Evolutionary conservation across 2,329 filamentous ascomycete genomes (phyloP).

Genomic region (Stenocarpella maydis): DNA sequence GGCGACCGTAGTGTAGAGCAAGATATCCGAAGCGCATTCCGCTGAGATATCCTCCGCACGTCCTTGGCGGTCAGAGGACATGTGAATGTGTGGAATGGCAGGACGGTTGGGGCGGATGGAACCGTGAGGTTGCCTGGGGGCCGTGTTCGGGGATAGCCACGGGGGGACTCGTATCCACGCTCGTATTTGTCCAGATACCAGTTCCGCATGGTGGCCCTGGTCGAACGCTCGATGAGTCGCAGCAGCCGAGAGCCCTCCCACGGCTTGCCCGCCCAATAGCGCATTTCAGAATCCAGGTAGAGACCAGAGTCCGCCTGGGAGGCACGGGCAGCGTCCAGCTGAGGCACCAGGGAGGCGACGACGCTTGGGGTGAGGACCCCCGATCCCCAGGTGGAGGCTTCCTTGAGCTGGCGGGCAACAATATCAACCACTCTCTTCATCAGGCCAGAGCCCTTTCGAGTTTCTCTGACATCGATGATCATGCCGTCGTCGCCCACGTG

Average conservation of each 20-base stretch:
- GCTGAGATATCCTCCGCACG: conserved; percentile 91
- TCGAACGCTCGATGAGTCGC: conserved; percentile 83
- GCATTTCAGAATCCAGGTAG: conserved; percentile 52
- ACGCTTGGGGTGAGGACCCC: conserved; percentile 69
- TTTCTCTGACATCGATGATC: conserved; percentile 75
- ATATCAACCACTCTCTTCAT: conserved; percentile 91
- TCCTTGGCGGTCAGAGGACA: conserved; percentile 91
- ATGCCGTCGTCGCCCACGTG: conserved; percentile 88
- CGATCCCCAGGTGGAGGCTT: conserved; percentile 86
- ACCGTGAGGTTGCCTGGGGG: conserved; percentile 77
- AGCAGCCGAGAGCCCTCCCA: conserved; percentile 92
- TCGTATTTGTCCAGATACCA: conserved; percentile 89
- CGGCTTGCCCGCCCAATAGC: conserved; percentile 73
- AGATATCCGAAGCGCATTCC: conserved; percentile 92
- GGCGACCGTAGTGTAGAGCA: conserved; percentile 85
- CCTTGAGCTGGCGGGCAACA: conserved; percentile 84
- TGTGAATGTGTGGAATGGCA: conserved; percentile 98
- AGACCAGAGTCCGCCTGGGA: conserved; percentile 45
- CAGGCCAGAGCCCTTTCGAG: conserved; percentile 75
- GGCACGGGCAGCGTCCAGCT: conserved; percentile 53
- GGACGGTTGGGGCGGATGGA: conserved; percentile 89
- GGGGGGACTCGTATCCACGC: conserved; percentile 61
- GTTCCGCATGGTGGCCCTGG: conserved; percentile 78
- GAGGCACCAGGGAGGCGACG: conserved; percentile 59
- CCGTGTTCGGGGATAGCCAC: conserved; percentile 74